Evolutionary conservation across 306 rosid genomes (phyloP).

Genomic region (Acmispon strigosus): DNA sequence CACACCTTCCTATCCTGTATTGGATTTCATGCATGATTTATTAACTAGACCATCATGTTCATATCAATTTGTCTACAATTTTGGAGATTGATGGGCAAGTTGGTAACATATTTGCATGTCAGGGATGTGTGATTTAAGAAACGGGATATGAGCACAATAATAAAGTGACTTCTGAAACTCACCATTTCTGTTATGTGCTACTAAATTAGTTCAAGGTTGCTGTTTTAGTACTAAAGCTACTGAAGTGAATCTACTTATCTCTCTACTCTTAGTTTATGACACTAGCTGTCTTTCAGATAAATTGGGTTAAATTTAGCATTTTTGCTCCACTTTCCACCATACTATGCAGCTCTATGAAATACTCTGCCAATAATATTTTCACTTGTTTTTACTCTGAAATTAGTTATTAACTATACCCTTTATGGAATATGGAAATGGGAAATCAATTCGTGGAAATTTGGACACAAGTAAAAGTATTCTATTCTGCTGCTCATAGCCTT

Average conservation of each 20-base stretch:
- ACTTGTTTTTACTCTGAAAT: not conserved
- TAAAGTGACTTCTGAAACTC: not conserved
- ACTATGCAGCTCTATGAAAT: slow-evolving; percentile 8
- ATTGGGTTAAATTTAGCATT: not conserved
- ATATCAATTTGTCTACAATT: not conserved
- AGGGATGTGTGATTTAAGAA: slow-evolving; percentile 3
- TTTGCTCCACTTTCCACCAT: not conserved
- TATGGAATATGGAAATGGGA: too few species aligned
- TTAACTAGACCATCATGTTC: not conserved
- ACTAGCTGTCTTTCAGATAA: not conserved
- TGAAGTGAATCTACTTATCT: not conserved
- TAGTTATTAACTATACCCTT: too few species aligned
- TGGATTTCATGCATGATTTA: not conserved
- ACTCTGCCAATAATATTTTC: not conserved
- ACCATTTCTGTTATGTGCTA: not conserved
- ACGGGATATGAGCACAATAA: not conserved
- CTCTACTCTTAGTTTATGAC: not conserved
- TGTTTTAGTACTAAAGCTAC: not conserved
- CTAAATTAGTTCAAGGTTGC: not conserved
- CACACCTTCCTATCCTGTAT: not conserved
- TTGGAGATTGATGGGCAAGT: not conserved
- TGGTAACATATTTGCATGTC: not conserved
- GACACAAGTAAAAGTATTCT: not conserved
- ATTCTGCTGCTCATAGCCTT: not conserved
- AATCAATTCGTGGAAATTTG: too few species aligned